phyloP scores from a whole-genome alignment of 169 alveolate genomes.

The Theileria sp. region DNA sequence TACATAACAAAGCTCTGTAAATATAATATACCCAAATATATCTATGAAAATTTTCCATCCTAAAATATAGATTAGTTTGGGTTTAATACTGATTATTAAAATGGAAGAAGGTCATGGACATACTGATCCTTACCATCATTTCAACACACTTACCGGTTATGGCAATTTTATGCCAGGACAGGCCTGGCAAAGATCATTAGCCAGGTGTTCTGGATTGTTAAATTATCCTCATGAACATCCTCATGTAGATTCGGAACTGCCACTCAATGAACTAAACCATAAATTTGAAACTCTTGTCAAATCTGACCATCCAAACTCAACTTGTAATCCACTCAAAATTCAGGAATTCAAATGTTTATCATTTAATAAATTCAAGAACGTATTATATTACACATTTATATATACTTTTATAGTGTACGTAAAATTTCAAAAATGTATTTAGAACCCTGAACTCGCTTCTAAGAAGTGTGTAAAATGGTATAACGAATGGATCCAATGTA shows the following conservation, averaged over 20 bases:
- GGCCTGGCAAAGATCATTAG: conserved; percentile 62
- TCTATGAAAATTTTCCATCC: not conserved
- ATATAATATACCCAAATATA: not conserved
- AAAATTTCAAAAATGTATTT: conserved; percentile 5
- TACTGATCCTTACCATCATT: conserved; percentile 9
- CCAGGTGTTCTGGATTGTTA: conserved; percentile 51
- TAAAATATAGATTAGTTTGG: not conserved
- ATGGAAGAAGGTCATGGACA: conserved; percentile 25
- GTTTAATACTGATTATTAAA: not conserved
- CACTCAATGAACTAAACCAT: conserved; percentile 35
- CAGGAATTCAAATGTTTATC: conserved; percentile 78
- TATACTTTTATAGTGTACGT: not conserved
- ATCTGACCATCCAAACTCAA: conserved; percentile 79
- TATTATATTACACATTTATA: conserved; percentile 23
- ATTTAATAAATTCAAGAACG: conserved; percentile 61
- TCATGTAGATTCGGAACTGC: not conserved
- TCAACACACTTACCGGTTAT: conserved; percentile 40
- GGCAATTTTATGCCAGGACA: conserved; percentile 41
- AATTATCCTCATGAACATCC: conserved; percentile 39
- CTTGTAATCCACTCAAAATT: conserved; percentile 77
- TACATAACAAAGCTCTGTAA: not conserved
- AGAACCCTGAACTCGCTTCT: conserved; percentile 77
- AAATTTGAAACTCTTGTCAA: conserved; percentile 69
- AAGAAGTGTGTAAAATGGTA: conserved; percentile 86
- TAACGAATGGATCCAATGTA: conserved; percentile 85